Evolutionary conservation across 768 basidiomycete genomes (phyloP).

Genomic region (Lactarius quietus): DNA sequence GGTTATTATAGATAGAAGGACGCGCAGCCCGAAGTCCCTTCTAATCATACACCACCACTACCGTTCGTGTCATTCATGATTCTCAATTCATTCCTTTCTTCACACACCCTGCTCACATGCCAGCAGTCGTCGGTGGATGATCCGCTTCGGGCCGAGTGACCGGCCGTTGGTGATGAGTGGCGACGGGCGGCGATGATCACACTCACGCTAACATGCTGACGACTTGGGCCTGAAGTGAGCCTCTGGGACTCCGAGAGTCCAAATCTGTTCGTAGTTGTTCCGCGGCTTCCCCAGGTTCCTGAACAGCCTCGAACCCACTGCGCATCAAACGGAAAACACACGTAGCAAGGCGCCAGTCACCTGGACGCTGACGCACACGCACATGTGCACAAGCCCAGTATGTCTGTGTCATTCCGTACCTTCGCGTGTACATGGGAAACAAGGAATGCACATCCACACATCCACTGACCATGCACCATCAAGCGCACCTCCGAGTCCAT

Average conservation of each 20-base stretch:
- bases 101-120: background rate
- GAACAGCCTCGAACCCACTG: background rate
- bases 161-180: background rate
- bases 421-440: background rate
- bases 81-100: background rate
- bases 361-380: background rate
- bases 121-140: background rate
- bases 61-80: background rate
- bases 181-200: background rate
- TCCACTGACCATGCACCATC: background rate
- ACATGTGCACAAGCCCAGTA: background rate
- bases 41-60: background rate
- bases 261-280: background rate
- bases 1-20: background rate
- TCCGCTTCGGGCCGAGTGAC: background rate
- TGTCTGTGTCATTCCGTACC: background rate
- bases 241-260: background rate
- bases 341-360: background rate
- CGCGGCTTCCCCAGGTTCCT: background rate
- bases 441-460: background rate
- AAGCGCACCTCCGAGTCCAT: background rate
- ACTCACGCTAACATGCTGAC: background rate
- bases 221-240: background rate
- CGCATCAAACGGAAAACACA: background rate
- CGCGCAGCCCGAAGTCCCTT: background rate